phyloP scores from a whole-genome alignment of 1,139 yeast species.

The Citeromyces siamensis region DNA sequence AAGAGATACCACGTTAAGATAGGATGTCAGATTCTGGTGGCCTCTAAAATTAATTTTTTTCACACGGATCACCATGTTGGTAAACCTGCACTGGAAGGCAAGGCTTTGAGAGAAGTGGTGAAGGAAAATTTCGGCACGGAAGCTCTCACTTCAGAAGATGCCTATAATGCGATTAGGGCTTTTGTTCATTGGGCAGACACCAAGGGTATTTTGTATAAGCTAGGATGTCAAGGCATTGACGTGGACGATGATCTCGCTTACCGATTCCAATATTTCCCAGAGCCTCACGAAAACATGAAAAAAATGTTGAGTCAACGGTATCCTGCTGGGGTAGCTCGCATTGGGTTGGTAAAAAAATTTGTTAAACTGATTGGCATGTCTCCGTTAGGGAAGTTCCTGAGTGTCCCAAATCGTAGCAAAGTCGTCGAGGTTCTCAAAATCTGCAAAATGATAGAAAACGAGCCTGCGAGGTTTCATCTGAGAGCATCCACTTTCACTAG shows the following conservation, averaged over 20 bases:
- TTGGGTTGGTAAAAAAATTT: constrained; percentile 28
- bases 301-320: constrained; percentile 30
- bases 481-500: constrained; percentile 28
- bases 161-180: constrained; percentile 35
- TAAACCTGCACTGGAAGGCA: constrained; percentile 31
- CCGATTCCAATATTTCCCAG: constrained; percentile 28
- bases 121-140: constrained; percentile 28
- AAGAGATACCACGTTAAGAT: constrained; percentile 23
- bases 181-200: constrained; percentile 49
- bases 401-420: constrained; percentile 16
- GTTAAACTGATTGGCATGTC: constrained; percentile 18
- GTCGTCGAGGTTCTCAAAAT: constrained; percentile 25
- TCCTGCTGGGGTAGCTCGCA: constrained; percentile 44
- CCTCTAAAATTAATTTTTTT: constrained; percentile 38
- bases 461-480: constrained; percentile 38
- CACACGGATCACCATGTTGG: constrained; percentile 49
- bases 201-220: constrained; percentile 30
- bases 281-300: constrained; percentile 28
- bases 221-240: constrained; percentile 29
- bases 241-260: constrained; percentile 20
- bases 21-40: constrained; percentile 31
- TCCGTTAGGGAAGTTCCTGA: constrained; percentile 19
- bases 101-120: constrained; percentile 28
- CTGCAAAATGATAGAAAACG: constrained; percentile 32
- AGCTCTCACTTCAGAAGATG: constrained; percentile 27